Base-by-base conservation (phyloP, 495 filamentous ascomycete genomes). In the Lophiotrema nucula region DNA sequence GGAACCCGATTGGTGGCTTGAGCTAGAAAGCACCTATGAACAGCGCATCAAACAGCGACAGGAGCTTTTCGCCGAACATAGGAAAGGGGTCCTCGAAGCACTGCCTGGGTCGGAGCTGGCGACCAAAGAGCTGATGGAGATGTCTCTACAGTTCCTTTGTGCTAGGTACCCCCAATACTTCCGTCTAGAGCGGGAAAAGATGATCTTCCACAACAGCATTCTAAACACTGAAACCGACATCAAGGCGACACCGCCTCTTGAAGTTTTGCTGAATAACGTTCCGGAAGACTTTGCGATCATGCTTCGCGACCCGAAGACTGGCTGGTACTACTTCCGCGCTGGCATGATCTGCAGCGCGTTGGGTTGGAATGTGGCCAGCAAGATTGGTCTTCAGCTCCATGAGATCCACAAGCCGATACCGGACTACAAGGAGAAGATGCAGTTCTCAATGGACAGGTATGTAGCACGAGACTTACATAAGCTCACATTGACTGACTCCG, bases 341-440 rank as follows among this genome's bases (percentile, higher is more conserved):
- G 91, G 88, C 3, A 72, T 91, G 6, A 84, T 93, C 26, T 95
- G 90, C 68, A 89, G 84, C 15, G 77, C 84, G 1, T 70, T 96
- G 0, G 91, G 91, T 1, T 96, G 90, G 90, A 88, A 86, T 68
- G 75, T 93, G 0, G 80, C 74, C 0, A 82, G 77, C 11, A 95
- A 95, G 74, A 81, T 93, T 41, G 89, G 89, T 13, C 69, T 84
- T 59, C 79, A 79, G 46, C 74, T 96, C 27, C 76, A 85, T 46
- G 79, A 88, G 55, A 92, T 96, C 59, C 91, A 96, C 69, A 70
- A 67, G 2, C 80, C 83, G 0, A 86, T 96, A 24, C 90, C 91
- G 0, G 89, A 96, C 62, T 95, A 93, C 68, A 89, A 89, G 56
- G 87, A 90, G 72, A 93, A 92, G 74, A 92, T 96, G 87, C 81